phyloP scores from a whole-genome alignment of 106 monocot species.

The Dioscorea alata region DNA sequence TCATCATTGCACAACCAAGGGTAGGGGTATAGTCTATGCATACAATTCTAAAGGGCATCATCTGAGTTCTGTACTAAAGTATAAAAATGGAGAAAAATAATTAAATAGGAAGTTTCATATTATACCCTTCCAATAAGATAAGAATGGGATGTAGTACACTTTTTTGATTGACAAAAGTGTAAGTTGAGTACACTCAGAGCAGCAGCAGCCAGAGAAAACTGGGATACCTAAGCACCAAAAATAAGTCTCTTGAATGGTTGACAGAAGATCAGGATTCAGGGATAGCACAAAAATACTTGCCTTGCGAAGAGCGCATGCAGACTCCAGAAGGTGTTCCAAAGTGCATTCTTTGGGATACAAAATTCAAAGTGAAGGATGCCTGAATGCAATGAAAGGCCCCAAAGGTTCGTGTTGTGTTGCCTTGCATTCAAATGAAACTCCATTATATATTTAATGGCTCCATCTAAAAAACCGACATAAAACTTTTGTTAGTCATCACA shows the following conservation, averaged over 20 bases:
- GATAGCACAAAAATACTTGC: slow-evolving; percentile 21
- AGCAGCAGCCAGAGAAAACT: slow-evolving; percentile 82
- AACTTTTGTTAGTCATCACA: too few relatives aligned
- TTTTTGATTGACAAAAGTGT: slow-evolving; percentile 42
- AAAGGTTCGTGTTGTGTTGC: slow-evolving; percentile 70
- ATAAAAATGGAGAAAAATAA: too few relatives aligned
- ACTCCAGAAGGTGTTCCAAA: slow-evolving; percentile 66
- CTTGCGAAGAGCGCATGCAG: slow-evolving; percentile 84
- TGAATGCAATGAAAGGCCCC: slow-evolving; percentile 88
- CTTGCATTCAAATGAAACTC: slow-evolving; percentile 53
- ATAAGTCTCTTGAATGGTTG: background rate
- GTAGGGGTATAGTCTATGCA: too few relatives aligned
- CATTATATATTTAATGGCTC: slow-evolving; percentile 59
- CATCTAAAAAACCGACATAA: slow-evolving; percentile 29
- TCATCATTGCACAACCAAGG: too few relatives aligned
- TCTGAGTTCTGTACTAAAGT: too few relatives aligned
- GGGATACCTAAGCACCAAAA: slow-evolving; percentile 52
- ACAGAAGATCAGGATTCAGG: background rate
- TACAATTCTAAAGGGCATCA: too few relatives aligned
- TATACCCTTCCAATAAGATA: slow-evolving; percentile 69
- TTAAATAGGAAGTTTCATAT: slow-evolving; percentile 3
- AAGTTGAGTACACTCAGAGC: slow-evolving; percentile 86
- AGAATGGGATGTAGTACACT: slow-evolving; percentile 20
- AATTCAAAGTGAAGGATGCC: slow-evolving; percentile 74
- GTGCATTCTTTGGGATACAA: slow-evolving; percentile 69